phyloP scores from a whole-genome alignment of 2,329 filamentous ascomycete genomes.

The Paracamarosporium sp. region DNA sequence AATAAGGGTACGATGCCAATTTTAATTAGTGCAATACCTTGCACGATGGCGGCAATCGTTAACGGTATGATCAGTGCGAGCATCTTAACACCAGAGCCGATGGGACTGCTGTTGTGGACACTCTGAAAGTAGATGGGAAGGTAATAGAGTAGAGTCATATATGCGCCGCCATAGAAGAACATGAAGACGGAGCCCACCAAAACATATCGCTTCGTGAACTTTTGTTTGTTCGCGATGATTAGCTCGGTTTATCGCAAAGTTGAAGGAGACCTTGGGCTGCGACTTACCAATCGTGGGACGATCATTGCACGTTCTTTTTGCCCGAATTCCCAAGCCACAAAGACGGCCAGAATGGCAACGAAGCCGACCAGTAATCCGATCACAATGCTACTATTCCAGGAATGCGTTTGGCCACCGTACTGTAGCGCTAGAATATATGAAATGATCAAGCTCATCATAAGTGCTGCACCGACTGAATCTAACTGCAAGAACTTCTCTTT shows the following conservation, averaged over 20 bases:
- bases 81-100: conserved; percentile 50
- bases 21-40: conserved; percentile 21
- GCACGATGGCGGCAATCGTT: conserved; percentile 21
- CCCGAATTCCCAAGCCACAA: conserved; percentile 45
- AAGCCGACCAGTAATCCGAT: conserved; percentile 56
- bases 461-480: conserved; percentile 52
- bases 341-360: conserved; percentile 42
- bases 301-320: conserved; percentile 52
- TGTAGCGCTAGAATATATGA: conserved; percentile 56
- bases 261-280: too few relatives aligned
- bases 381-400: conserved; percentile 45
- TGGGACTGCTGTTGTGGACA: conserved; percentile 42
- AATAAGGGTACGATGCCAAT: conserved; percentile 43
- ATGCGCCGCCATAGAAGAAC: too few relatives aligned
- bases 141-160: conserved; percentile 52
- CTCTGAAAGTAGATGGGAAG: conserved; percentile 59
- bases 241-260: too few relatives aligned
- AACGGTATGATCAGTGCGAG: conserved; percentile 50
- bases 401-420: conserved; percentile 46
- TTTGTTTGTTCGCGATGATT: too few relatives aligned
- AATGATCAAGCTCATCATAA: conserved; percentile 49
- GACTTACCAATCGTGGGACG: conserved; percentile 40
- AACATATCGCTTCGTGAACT: conserved; percentile 49
- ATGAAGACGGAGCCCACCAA: conserved; percentile 11
- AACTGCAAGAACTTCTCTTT: conserved; percentile 52